Evolutionary conservation across 2,329 filamentous ascomycete genomes (phyloP).

Genomic region (Ophiostoma tasmaniense): DNA sequence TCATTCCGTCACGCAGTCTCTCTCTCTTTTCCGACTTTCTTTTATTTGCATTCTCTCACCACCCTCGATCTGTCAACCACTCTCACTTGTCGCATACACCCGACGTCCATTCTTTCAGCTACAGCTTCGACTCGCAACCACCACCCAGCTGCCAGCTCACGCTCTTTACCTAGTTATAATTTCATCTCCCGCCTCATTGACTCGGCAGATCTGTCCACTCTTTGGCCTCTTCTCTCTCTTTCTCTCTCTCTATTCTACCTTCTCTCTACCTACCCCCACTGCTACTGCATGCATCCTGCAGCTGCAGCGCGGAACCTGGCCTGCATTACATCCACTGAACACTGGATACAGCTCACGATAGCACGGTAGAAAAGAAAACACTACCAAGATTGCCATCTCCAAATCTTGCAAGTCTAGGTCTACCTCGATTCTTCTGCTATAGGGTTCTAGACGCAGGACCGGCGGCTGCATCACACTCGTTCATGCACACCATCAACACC

Average conservation of each 20-base stretch:
- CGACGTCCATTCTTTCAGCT: not conserved
- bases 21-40: not conserved
- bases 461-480: conserved; percentile 12
- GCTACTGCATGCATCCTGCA: not conserved
- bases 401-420: not conserved
- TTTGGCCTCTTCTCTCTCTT: not conserved
- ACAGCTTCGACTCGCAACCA: not conserved
- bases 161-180: conserved; percentile 7
- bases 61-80: not conserved
- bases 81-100: not conserved
- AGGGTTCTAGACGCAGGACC: conserved; percentile 7
- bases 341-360: not conserved
- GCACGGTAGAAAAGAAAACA: not conserved
- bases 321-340: not conserved
- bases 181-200: not conserved
- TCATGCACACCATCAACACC: conserved; percentile 11
- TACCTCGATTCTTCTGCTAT: not conserved
- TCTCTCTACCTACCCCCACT: not conserved
- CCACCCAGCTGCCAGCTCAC: not conserved
- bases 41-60: not conserved
- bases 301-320: not conserved
- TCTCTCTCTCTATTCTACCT: not conserved
- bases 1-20: not conserved
- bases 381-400: not conserved
- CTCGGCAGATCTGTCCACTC: not conserved